A percentile compares a stretch with the other conserved stretches of the same genome.
phyloP scores from a whole-genome alignment of 2,329 filamentous ascomycete genomes.

The Tolypocladium endophyticum region DNA sequence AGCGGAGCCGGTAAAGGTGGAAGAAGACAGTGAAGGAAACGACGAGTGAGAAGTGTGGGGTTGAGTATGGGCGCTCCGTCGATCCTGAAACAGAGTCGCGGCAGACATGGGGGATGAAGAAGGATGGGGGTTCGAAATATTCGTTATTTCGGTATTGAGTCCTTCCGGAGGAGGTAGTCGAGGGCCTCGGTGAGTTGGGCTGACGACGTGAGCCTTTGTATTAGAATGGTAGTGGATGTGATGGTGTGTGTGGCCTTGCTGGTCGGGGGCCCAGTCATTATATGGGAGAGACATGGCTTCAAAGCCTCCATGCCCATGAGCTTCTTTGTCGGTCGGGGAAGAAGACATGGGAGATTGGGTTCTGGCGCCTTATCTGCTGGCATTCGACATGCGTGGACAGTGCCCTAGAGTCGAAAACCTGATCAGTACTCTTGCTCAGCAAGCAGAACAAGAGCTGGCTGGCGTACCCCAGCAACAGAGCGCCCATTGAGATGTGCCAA shows the following conservation, averaged over 20 bases:
- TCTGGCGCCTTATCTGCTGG: conserved; percentile 3
- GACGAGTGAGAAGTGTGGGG: background rate
- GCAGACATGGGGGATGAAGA: conserved; percentile 5
- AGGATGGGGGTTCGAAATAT: conserved; percentile 2
- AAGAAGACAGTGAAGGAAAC: background rate
- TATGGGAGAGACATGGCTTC: conserved; percentile 15
- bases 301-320: conserved; percentile 5
- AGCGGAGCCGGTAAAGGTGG: background rate
- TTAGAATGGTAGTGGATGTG: background rate
- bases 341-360: conserved; percentile 10
- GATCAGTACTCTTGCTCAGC: conserved; percentile 4
- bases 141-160: conserved; percentile 11
- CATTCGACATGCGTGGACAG: conserved; percentile 5
- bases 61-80: background rate
- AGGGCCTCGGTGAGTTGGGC: conserved; percentile 14
- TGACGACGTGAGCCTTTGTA: conserved; percentile 14
- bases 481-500: conserved; percentile 7
- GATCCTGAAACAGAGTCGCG: background rate
- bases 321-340: conserved; percentile 8
- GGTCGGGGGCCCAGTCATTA: conserved; percentile 11
- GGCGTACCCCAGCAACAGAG: conserved; percentile 7
- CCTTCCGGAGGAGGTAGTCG: conserved; percentile 15
- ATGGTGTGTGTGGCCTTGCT: conserved; percentile 9
- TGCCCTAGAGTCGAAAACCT: conserved; percentile 6
- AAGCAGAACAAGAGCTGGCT: background rate